phyloP scores from a whole-genome alignment of 2,329 filamentous ascomycete genomes.

The Ceratocystiopsis sp. region DNA sequence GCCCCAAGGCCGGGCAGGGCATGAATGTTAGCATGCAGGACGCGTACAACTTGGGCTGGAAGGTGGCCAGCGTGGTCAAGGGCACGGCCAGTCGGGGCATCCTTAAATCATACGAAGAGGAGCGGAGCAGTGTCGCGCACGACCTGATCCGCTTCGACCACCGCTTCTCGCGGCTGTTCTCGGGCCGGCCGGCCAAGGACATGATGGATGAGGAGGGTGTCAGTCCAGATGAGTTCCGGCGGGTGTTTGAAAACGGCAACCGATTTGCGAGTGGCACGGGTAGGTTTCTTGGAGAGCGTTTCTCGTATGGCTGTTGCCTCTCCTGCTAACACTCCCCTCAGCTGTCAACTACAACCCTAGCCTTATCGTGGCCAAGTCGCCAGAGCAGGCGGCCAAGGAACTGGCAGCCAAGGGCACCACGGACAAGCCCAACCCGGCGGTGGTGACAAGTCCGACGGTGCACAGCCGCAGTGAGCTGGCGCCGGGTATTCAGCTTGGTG shows the following conservation, averaged over 20 bases:
- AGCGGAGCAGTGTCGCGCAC: slow-evolving; percentile 37
- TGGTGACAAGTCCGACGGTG: no score
- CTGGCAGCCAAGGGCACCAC: no score
- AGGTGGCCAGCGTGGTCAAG: slow-evolving; percentile 21
- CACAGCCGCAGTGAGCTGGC: slow-evolving; percentile 25
- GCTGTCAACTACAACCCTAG: no score
- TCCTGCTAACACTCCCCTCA: no score
- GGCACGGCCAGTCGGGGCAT: slow-evolving; percentile 17
- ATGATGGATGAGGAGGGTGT: slow-evolving; percentile 38
- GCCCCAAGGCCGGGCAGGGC: slow-evolving; percentile 38
- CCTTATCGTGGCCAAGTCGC: no score
- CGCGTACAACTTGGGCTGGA: slow-evolving; percentile 28
- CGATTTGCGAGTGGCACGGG: no score
- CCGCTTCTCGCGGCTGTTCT: slow-evolving; percentile 30
- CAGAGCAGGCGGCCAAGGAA: no score
- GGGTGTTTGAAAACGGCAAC: no score
- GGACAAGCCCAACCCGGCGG: no score
- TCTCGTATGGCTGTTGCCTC: no score
- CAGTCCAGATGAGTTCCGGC: slow-evolving; percentile 27
- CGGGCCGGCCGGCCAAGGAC: slow-evolving; percentile 33
- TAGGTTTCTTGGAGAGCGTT: no score
- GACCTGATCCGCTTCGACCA: slow-evolving; percentile 41
- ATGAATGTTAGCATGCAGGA: slow-evolving; percentile 49
- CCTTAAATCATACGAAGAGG: slow-evolving; percentile 24
- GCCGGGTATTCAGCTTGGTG: slow-evolving; percentile 2